Evolutionary conservation across 2,329 filamentous ascomycete species (phyloP).

Genomic region (Penicillium psychrosexuale): DNA sequence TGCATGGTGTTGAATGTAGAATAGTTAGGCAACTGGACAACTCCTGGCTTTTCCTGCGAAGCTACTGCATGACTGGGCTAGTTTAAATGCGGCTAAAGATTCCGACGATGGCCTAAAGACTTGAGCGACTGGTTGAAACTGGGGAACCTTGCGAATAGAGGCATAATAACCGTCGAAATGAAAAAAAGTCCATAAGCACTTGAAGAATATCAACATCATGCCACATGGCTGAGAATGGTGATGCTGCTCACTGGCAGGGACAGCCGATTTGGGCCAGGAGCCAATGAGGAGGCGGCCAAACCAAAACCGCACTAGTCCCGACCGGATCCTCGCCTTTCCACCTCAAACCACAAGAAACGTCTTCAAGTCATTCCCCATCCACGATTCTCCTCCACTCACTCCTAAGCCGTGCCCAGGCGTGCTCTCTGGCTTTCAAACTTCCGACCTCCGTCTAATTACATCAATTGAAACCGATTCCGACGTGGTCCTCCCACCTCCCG

Average conservation of each 20-base stretch:
- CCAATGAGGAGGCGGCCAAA: slow-evolving; percentile 38
- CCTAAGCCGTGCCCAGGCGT: slow-evolving; percentile 26
- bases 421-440: slow-evolving; percentile 21
- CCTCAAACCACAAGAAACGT: slow-evolving; percentile 40
- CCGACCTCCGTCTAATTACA: slow-evolving; percentile 17
- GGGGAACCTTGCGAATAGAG: neutral
- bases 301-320: slow-evolving; percentile 32
- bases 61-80: neutral
- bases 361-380: slow-evolving; percentile 33
- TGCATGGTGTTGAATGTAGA: neutral
- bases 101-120: neutral
- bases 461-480: slow-evolving; percentile 31
- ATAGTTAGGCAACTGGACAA: neutral
- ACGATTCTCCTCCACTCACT: slow-evolving; percentile 32
- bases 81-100: neutral
- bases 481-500: slow-evolving; percentile 28
- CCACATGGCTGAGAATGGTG: slow-evolving; percentile 18
- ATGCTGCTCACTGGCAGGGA: slow-evolving; percentile 19
- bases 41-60: neutral
- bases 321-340: slow-evolving; percentile 40
- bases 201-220: neutral
- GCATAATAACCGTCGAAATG: neutral
- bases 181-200: neutral
- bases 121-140: neutral
- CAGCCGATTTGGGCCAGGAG: slow-evolving; percentile 18